phyloP scores from a whole-genome alignment of 2,329 filamentous ascomycete genomes.

The Phialophora chinensis region DNA sequence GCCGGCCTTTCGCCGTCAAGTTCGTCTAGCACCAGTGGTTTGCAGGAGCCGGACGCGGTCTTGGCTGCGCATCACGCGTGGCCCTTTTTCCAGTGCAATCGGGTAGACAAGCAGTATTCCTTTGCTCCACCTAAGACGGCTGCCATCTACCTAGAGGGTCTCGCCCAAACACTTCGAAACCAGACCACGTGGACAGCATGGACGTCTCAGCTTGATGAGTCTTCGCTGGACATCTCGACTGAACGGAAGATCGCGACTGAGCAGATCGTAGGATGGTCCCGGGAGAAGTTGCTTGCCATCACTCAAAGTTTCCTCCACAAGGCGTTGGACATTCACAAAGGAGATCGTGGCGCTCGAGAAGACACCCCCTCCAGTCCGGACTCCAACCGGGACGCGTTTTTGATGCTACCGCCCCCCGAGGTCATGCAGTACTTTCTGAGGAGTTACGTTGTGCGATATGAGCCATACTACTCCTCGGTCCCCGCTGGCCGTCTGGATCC shows the following conservation, averaged over 20 bases:
- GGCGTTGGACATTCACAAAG: conserved; percentile 68
- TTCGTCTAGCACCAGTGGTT: conserved; percentile 33
- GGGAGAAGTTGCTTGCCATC: conserved; percentile 74
- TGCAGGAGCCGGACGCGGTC: conserved; percentile 54
- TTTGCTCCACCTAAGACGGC: conserved; percentile 59
- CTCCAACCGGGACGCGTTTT: conserved; percentile 61
- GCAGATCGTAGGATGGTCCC: conserved; percentile 60
- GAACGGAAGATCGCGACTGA: conserved; percentile 55
- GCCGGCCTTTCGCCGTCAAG: conserved; percentile 36
- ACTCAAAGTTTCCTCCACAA: conserved; percentile 74
- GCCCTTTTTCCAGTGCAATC: conserved; percentile 60
- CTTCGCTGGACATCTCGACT: conserved; percentile 50
- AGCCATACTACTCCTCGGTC: conserved; percentile 70
- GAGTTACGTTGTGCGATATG: conserved; percentile 69
- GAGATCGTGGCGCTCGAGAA: conserved; percentile 45
- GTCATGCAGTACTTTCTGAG: conserved; percentile 71
- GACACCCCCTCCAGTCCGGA: conserved; percentile 47
- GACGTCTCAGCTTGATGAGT: conserved; percentile 56
- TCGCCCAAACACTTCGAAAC: conserved; percentile 59
- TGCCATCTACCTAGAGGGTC: conserved; percentile 56
- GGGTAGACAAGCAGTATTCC: conserved; percentile 50
- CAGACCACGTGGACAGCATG: conserved; percentile 60
- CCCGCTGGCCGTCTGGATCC: conserved; percentile 66
- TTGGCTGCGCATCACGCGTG: conserved; percentile 59
- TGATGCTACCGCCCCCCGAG: conserved; percentile 68